Base-by-base conservation (phyloP, 2,329 filamentous ascomycete genomes). In the Trichoderma gracile region DNA sequence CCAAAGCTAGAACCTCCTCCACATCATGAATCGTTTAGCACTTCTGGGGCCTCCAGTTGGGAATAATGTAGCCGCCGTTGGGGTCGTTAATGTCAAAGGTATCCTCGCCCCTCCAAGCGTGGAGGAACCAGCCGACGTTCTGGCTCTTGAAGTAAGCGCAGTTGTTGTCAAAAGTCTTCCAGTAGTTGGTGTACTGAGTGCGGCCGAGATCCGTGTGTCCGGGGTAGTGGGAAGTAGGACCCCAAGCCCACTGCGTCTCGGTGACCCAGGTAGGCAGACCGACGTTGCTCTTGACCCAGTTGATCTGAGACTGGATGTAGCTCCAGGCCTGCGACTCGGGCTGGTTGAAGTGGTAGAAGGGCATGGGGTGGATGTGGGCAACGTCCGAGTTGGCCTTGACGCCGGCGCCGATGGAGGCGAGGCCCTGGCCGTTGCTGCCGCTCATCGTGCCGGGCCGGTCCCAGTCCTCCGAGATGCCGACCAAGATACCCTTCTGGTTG, bases 341-440 rank as follows among this genome's bases (percentile, higher is more conserved):
- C 12, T 66, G 58, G 63, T 67, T 65, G 46, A 53, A 50, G 56
- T 66, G 68, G 46, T 68, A 69, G 57, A 70, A 70, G 27, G 67
- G 67, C 68, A 70, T 70, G 43, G 67, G 65, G 62, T 70, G 68
- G 65, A 67, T 70, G 57, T 69, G 67, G 6, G 67, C 66, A 33
- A 66, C 52, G 38, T 69, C 66, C 10, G 68, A 69, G 64, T 67
- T 69, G 23, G 46, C 55, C 52, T 67, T 67, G 50, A 69, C 68
- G 6, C 65, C 67, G 4, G 45, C 17, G 8, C 68, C 68, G 33
- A 68, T 52, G 17, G 63, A 59, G 7, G 62, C 65, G 23, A 69
- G 66, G 4, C 43, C 30, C 15, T 63, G 30, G 17, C 62, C 64
- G 43, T 65, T 43, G 43, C 19, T 61, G 53, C 50, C 63, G 42